These are phyloP conservation scores for Kewa caespitosa DNA, from an alignment of 179 eudicot species.

Conservation along the genomic window DNA sequence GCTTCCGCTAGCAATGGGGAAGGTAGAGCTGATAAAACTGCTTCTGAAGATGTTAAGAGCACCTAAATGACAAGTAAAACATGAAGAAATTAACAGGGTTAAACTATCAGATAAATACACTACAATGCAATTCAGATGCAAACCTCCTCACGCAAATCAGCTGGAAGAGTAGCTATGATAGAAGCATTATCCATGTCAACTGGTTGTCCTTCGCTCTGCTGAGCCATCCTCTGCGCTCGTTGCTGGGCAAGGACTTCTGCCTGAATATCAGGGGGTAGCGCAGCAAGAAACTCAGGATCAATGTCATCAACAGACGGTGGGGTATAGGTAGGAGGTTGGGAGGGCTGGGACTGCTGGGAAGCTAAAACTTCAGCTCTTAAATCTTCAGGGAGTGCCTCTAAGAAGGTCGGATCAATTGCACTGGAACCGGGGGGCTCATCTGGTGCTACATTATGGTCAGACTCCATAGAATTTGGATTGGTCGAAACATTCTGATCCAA, in stretches of 20 bases:
- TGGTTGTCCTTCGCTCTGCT: slow-evolving; percentile 97
- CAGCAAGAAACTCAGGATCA: slow-evolving; percentile 99
- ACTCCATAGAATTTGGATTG: slow-evolving; percentile 47
- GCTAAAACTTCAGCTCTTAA: slow-evolving; percentile 96
- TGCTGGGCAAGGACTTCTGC: slow-evolving; percentile 99
- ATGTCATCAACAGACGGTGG: slow-evolving; percentile 93
- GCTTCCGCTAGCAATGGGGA: slow-evolving; percentile 98
- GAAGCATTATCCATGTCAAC: slow-evolving; percentile 99
- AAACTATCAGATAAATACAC: background rate
- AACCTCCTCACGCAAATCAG: slow-evolving; percentile 99
- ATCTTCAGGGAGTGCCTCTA: slow-evolving; percentile 98
- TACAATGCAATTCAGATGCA: slow-evolving; percentile 13
- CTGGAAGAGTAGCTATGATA: slow-evolving; percentile 95
- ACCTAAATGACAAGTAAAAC: slow-evolving; percentile 51
- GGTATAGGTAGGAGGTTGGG: slow-evolving; percentile 67
- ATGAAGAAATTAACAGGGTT: background rate
- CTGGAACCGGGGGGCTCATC: slow-evolving; percentile 56
- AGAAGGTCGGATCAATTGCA: slow-evolving; percentile 94
- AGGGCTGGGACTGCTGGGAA: slow-evolving; percentile 89
- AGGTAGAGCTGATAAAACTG: slow-evolving; percentile 93
- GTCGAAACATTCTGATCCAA: slow-evolving; percentile 36
- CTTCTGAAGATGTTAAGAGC: slow-evolving; percentile 92
- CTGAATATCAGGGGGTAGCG: slow-evolving; percentile 94
- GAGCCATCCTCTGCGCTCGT: slow-evolving; percentile 79
- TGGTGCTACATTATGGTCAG: slow-evolving; percentile 47